These are phyloP conservation scores for Penicillium sp. DNA, from an alignment of 2,329 filamentous ascomycete genomes.

Conservation along the genomic window DNA sequence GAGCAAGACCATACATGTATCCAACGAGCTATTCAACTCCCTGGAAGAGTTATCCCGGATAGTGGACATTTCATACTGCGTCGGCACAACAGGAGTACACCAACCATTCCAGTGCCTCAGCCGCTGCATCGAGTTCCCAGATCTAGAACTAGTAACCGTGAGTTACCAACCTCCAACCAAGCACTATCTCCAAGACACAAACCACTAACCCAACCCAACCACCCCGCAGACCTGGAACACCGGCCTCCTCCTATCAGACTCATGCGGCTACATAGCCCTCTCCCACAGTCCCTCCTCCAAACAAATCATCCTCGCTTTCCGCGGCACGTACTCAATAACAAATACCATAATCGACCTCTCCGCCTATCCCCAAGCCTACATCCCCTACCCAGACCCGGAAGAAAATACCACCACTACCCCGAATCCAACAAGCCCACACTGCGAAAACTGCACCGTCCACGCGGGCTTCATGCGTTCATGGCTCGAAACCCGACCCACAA, in stretches of 20 bases:
- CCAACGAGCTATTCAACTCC: conserved; percentile 60
- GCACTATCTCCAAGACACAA: background rate
- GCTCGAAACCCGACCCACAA: conserved; percentile 60
- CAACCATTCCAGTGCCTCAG: conserved; percentile 78
- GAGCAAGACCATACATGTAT: conserved; percentile 35
- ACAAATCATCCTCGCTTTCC: conserved; percentile 76
- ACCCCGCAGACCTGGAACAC: conserved; percentile 68
- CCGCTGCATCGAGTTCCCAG: conserved; percentile 73
- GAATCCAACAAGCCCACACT: conserved; percentile 46
- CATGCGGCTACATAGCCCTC: conserved; percentile 87
- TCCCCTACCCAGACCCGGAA: conserved; percentile 60
- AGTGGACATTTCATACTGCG: conserved; percentile 90
- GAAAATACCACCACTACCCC: conserved; percentile 16
- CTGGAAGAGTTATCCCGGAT: conserved; percentile 83
- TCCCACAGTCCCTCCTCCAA: conserved; percentile 56
- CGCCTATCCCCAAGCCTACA: conserved; percentile 79
- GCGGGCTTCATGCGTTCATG: conserved; percentile 81
- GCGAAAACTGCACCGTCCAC: conserved; percentile 84
- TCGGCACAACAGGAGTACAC: conserved; percentile 70
- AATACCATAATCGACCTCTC: conserved; percentile 87
- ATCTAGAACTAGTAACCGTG: conserved; percentile 63
- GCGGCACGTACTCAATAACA: conserved; percentile 85
- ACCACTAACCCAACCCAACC: conserved; percentile 5
- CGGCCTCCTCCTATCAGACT: conserved; percentile 74
- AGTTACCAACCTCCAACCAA: conserved; percentile 2